These are phyloP conservation scores for Aspergillus sp. DNA, from an alignment of 2,329 filamentous ascomycete genomes.

Conservation along the genomic window DNA sequence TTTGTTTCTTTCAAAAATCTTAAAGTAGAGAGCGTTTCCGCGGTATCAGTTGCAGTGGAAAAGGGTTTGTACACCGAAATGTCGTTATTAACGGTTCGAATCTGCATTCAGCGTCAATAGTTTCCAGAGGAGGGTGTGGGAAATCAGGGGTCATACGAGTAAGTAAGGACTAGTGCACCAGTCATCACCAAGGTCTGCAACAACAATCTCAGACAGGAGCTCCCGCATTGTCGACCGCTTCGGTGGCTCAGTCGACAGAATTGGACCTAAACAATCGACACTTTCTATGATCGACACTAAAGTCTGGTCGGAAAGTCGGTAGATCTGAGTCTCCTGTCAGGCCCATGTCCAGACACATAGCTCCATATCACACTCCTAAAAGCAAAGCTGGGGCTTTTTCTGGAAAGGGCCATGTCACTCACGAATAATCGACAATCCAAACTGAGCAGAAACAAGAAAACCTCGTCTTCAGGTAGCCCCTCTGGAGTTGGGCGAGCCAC, in stretches of 20 bases:
- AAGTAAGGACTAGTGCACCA: slow-evolving; percentile 72
- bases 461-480: slow-evolving; percentile 43
- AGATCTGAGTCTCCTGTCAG: slow-evolving; percentile 57
- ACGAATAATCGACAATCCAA: slow-evolving; percentile 73
- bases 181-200: slow-evolving; percentile 80
- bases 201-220: slow-evolving; percentile 72
- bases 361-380: background rate
- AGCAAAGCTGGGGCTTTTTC: background rate
- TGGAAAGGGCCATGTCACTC: slow-evolving; percentile 36
- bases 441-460: slow-evolving; percentile 75
- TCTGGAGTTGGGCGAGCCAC: slow-evolving; percentile 21
- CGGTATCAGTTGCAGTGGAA: slow-evolving; percentile 37
- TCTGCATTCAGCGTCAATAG: slow-evolving; percentile 44
- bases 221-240: slow-evolving; percentile 72
- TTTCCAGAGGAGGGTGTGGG: background rate
- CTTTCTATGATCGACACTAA: slow-evolving; percentile 74
- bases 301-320: slow-evolving; percentile 71
- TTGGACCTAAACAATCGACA: slow-evolving; percentile 72
- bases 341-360: background rate
- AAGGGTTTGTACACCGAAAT: slow-evolving; percentile 85
- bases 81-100: slow-evolving; percentile 78
- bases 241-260: slow-evolving; percentile 69
- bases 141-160: slow-evolving; percentile 58
- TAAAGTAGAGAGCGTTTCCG: slow-evolving; percentile 42
- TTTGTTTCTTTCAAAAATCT: slow-evolving; percentile 77